These are phyloP conservation scores for Blastocystis sp. DNA, from an alignment of 352 stramenopile genomes.

Conservation along the genomic window DNA sequence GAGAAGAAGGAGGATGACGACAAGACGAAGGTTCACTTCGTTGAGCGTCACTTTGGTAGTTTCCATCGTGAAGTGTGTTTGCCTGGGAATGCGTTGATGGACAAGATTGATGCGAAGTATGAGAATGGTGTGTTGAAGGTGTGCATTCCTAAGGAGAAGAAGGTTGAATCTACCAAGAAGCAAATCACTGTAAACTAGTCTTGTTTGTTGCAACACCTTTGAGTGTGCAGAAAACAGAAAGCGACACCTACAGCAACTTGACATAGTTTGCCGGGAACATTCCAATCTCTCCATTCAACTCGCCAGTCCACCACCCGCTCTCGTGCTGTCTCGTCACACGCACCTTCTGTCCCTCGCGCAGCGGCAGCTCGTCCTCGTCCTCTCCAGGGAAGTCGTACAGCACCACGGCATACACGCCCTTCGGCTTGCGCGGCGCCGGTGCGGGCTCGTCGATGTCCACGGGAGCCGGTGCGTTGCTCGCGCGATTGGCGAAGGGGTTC, in stretches of 20 bases:
- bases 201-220: too few species aligned
- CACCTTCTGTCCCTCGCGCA: constrained; percentile 66
- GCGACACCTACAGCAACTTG: constrained; percentile 16
- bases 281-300: constrained; percentile 55
- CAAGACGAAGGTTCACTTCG: too few species aligned
- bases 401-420: constrained; percentile 53
- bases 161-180: neutral
- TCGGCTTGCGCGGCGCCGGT: constrained; percentile 9
- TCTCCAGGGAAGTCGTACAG: constrained; percentile 65
- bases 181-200: constrained; percentile 8
- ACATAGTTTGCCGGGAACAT: constrained; percentile 70
- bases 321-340: constrained; percentile 61
- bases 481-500: constrained; percentile 17
- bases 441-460: constrained; percentile 2
- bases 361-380: constrained; percentile 64
- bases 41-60: constrained; percentile 32
- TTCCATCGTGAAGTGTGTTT: constrained; percentile 39
- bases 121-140: constrained; percentile 58
- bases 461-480: neutral
- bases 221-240: neutral
- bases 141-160: constrained; percentile 27
- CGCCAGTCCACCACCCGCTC: constrained; percentile 67
- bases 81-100: constrained; percentile 9
- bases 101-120: constrained; percentile 16
- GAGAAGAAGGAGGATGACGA: too few species aligned